These are phyloP conservation scores for Pneumocystis carinii DNA, from an alignment of 1,139 yeast species.

Conservation along the genomic window DNA sequence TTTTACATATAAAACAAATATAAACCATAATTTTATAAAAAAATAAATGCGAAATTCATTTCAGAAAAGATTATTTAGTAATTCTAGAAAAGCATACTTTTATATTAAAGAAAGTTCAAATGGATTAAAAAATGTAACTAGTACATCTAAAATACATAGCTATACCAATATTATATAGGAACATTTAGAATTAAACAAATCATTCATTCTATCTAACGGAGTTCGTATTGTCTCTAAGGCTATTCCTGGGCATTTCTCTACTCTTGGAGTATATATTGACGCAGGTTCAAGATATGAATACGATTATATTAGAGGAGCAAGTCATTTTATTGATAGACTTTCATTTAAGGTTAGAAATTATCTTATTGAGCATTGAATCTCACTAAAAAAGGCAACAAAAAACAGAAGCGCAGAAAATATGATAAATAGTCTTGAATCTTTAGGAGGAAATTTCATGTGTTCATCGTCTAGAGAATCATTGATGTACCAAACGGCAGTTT, in stretches of 20 bases:
- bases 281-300: slow-evolving; percentile 80
- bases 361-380: background rate
- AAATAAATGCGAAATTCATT: background rate
- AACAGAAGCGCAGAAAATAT: slow-evolving; percentile 49
- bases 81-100: background rate
- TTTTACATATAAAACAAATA: background rate
- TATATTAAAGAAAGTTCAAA: background rate
- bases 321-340: slow-evolving; percentile 72
- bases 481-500: slow-evolving; percentile 88
- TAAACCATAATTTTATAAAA: background rate
- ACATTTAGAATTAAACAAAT: background rate
- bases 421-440: slow-evolving; percentile 56
- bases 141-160: background rate
- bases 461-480: slow-evolving; percentile 83
- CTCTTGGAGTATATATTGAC: slow-evolving; percentile 74
- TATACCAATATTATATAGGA: background rate
- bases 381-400: slow-evolving; percentile 36
- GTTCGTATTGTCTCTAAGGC: slow-evolving; percentile 71
- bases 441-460: slow-evolving; percentile 93
- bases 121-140: background rate
- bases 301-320: slow-evolving; percentile 41
- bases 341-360: slow-evolving; percentile 43
- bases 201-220: slow-evolving; percentile 44
- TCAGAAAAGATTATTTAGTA: background rate
- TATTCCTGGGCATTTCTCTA: slow-evolving; percentile 80